Evolutionary conservation across 768 basidiomycete species (phyloP), one percentile per base, ranked within the genome.

Genomic region (Kwoniella mangroviensis): DNA sequence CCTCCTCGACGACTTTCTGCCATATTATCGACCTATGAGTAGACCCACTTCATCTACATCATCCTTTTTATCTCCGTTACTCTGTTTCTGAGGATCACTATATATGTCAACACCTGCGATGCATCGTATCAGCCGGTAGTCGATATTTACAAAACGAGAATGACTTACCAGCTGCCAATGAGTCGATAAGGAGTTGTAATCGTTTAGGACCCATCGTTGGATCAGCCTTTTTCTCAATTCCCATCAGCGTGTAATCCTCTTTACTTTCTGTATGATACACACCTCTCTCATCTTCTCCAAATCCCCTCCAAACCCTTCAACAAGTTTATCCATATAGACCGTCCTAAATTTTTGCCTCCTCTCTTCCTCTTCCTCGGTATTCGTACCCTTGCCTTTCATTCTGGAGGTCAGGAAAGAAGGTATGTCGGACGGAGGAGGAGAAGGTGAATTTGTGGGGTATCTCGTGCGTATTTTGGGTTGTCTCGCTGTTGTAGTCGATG

Each of bases 251-350:
- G 6, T 52, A 11, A 52, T 11, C 15, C n/a, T 22, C 54, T 15
- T 28, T 56, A 53, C 21, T 21, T 24, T 41, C 10, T 55, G n/a
- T 15, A 40, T n/a, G 41, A 5, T 11, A 72, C 79, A 51, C 52
- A 80, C 79, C 63, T 68, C 72, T 67, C 79, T 61, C 65, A 80
- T 63, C 62, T 78, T 78, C 69, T 78, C 79, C 67, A 80, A 43
- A 67, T 80, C 79, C 15, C 68, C 67, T 10, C 79, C 75, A 55
- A 80, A 80, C 3, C 73, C 79, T 60, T 80, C 69, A 6, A 80
- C 79, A 56, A 80, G 52, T 45, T 76, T 76, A 67, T 80, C 79
- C 79, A 80, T 80, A 64, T 80, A 80, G 26, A 80, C 73, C 45
- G 68, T 73, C 63, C 72, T 78, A 45, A 80, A 80, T 54, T 70